These are phyloP conservation scores for Monosporascus sp. DNA, from an alignment of 2,329 filamentous ascomycete genomes.

Conservation along the genomic window DNA sequence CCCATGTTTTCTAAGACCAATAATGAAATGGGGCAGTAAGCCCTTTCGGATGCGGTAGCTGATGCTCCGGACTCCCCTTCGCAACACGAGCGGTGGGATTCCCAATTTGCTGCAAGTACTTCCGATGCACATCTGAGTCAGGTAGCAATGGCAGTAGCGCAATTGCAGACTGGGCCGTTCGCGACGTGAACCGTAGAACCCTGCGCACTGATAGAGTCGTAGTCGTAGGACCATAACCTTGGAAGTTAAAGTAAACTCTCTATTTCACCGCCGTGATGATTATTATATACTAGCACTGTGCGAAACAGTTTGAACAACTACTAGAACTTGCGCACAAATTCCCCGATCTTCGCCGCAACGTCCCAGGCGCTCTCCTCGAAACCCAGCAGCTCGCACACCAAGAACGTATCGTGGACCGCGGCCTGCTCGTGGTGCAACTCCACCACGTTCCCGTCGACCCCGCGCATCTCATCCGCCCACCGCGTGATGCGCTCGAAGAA, in stretches of 20 bases:
- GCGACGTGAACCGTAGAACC: no score
- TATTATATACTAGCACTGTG: not conserved
- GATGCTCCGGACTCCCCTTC: no score
- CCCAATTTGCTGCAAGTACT: no score
- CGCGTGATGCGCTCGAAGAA: slow-evolving; percentile 38
- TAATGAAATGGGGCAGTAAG: no score
- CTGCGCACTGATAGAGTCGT: no score
- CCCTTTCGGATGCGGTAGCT: no score
- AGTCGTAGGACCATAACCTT: not conserved
- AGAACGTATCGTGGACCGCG: slow-evolving; percentile 41
- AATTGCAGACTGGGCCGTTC: no score
- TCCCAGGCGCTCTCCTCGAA: slow-evolving; percentile 30
- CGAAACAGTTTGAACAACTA: not conserved
- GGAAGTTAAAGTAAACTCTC: not conserved
- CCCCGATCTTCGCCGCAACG: slow-evolving; percentile 18
- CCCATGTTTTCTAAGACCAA: no score
- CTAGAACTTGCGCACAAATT: slow-evolving; percentile 14
- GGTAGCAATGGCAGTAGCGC: no score
- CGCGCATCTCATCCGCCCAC: slow-evolving; percentile 49
- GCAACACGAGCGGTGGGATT: no score
- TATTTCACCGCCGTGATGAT: not conserved
- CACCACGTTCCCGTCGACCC: slow-evolving; percentile 19
- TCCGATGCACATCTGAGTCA: no score
- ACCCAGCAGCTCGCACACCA: slow-evolving; percentile 34
- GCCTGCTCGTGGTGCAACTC: slow-evolving; percentile 33